phyloP scores from a whole-genome alignment of 352 stramenopile species.

The Phytophthora nicotianae region DNA sequence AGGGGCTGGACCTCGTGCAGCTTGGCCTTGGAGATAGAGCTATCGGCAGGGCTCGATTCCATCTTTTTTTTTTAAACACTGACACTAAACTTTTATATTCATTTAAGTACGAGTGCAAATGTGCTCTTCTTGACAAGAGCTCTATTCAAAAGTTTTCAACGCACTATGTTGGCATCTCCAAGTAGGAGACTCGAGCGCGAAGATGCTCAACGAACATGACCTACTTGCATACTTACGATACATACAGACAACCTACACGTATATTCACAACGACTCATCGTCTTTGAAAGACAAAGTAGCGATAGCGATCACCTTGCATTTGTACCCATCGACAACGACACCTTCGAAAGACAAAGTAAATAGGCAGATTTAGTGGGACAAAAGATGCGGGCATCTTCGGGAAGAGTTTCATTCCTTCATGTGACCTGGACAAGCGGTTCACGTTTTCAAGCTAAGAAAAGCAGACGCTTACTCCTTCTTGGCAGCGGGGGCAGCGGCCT shows the following conservation, averaged over 20 bases:
- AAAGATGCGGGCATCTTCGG: conserved; percentile 48
- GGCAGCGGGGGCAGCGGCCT: conserved; percentile 38
- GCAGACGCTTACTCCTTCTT: conserved; percentile 76
- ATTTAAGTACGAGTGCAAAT: conserved; percentile 3
- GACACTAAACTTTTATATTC: not conserved
- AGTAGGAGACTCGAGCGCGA: too few relatives aligned
- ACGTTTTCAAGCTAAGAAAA: conserved; percentile 14
- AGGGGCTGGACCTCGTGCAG: conserved; percentile 56
- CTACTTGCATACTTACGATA: too few relatives aligned
- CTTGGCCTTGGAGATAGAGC: conserved; percentile 66
- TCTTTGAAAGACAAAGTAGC: too few relatives aligned
- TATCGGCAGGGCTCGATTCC: conserved; percentile 36
- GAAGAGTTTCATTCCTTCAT: conserved; percentile 36
- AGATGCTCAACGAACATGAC: too few relatives aligned
- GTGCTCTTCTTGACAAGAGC: too few relatives aligned
- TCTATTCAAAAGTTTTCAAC: too few relatives aligned
- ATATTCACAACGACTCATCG: too few relatives aligned
- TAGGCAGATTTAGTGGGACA: conserved; percentile 37
- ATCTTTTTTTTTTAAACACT: conserved; percentile 20
- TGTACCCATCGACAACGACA: not conserved
- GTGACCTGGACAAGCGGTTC: conserved; percentile 14
- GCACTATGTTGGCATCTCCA: too few relatives aligned
- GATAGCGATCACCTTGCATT: too few relatives aligned
- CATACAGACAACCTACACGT: too few relatives aligned
- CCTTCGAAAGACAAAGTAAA: not conserved